phyloP scores from a whole-genome alignment of 169 alveolate genomes.

The Cryptosporidium tyzzeri region DNA sequence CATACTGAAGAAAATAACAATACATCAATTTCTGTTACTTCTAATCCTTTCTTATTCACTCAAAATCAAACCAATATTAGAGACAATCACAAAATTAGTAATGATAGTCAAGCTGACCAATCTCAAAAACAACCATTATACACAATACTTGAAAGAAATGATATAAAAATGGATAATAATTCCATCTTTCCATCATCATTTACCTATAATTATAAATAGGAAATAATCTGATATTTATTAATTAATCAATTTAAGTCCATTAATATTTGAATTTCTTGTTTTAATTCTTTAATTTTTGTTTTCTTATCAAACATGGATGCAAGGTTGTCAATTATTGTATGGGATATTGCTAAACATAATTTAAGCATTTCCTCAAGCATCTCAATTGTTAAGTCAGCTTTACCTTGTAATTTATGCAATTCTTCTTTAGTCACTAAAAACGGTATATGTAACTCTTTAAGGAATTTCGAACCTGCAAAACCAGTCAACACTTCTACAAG shows the following conservation, averaged over 20 bases:
- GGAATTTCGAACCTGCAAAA: neutral
- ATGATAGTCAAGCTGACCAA: neutral
- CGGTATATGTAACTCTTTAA: neutral
- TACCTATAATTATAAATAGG: neutral
- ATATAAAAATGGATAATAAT: constrained; percentile 5
- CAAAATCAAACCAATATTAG: neutral
- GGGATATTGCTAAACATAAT: neutral
- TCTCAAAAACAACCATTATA: neutral
- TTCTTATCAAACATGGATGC: constrained; percentile 1
- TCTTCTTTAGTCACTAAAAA: neutral
- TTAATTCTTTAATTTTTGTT: constrained; percentile 9
- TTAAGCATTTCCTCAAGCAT: neutral
- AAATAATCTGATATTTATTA: neutral
- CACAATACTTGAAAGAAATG: constrained; percentile 20
- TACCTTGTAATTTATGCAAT: neutral
- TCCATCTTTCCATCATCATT: constrained; percentile 48
- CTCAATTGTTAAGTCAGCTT: neutral
- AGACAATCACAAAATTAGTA: neutral
- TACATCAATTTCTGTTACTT: neutral
- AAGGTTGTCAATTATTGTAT: neutral
- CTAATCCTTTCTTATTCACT: constrained; percentile 26
- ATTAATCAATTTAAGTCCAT: neutral
- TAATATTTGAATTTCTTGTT: constrained; percentile 15
- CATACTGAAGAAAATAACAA: neutral
- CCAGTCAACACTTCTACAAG: neutral